Evolutionary conservation across 108 stramenopile genomes (phyloP).

Genomic region (Cyclotella baltica): DNA sequence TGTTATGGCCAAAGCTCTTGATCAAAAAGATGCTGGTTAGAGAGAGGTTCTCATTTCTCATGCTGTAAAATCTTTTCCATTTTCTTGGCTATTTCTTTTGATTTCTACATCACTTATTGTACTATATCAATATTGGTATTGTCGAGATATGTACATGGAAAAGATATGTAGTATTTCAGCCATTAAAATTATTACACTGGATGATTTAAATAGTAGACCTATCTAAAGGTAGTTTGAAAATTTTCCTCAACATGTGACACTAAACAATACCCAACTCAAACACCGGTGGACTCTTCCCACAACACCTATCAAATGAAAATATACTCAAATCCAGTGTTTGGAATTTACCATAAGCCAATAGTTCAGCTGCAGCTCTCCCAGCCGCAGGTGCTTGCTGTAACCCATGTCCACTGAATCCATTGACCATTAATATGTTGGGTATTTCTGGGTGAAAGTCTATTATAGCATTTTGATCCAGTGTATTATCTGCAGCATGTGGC

Average conservation of each 20-base stretch:
- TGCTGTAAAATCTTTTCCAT: too few relatives aligned
- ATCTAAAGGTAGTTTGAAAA: background rate
- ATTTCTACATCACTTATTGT: too few relatives aligned
- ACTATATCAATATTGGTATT: too few relatives aligned
- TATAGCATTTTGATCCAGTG: slow-evolving; percentile 84
- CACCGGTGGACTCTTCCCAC: slow-evolving; percentile 32
- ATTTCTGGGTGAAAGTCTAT: slow-evolving; percentile 82
- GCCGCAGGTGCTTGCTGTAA: slow-evolving; percentile 75
- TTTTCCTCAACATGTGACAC: background rate
- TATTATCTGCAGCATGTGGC: slow-evolving; percentile 47
- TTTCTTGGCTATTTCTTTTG: too few relatives aligned
- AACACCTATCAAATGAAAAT: slow-evolving; percentile 69
- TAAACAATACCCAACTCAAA: slow-evolving; percentile 64
- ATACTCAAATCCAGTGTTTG: slow-evolving; percentile 63
- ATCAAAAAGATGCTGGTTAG: too few relatives aligned
- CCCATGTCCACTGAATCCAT: slow-evolving; percentile 84
- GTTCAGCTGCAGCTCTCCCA: slow-evolving; percentile 71
- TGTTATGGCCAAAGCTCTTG: too few relatives aligned
- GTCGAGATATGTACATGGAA: too few relatives aligned
- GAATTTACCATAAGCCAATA: slow-evolving; percentile 60
- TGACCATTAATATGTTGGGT: slow-evolving; percentile 67
- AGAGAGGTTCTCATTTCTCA: too few relatives aligned
- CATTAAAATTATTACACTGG: too few relatives aligned
- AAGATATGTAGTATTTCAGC: too few relatives aligned
- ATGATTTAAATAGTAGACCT: too few relatives aligned